These are phyloP conservation scores for Scalesia atractyloides DNA, from an alignment of 129 eudicot genomes.

Conservation along the genomic window DNA sequence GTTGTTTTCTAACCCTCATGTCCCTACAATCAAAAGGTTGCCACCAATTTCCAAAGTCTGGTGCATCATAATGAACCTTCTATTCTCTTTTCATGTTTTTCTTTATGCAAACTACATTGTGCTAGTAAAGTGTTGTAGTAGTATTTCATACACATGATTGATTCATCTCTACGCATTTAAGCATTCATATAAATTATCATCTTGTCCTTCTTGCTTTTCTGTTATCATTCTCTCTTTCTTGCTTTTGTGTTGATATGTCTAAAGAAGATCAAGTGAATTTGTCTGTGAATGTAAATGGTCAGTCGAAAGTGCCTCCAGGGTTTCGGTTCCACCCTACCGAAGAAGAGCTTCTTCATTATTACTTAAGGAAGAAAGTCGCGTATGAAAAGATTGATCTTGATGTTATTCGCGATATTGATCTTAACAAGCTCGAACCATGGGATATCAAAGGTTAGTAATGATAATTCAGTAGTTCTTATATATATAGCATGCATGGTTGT, in stretches of 20 bases:
- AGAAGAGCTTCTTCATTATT: conserved; percentile 59
- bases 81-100: conserved; percentile 44
- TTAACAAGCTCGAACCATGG: conserved; percentile 72
- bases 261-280: conserved; percentile 48
- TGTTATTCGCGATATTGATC: conserved; percentile 64
- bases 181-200: conserved; percentile 27
- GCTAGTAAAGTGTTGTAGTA: conserved; percentile 3
- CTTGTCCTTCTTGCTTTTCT: conserved; percentile 28
- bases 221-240: neutral
- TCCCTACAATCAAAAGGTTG: conserved; percentile 34
- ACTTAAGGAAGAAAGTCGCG: conserved; percentile 56
- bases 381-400: conserved; percentile 52
- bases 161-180: conserved; percentile 19
- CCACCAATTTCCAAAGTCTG: conserved; percentile 35
- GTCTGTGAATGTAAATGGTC: conserved; percentile 55
- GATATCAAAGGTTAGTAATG: conserved; percentile 49
- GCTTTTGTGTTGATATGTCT: conserved; percentile 1
- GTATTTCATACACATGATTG: neutral
- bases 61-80: conserved; percentile 40
- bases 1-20: conserved; percentile 42
- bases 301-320: conserved; percentile 62
- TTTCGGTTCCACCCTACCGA: conserved; percentile 63
- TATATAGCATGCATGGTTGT: neutral
- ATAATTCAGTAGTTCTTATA: neutral
- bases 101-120: conserved; percentile 28